Evolutionary conservation across 805 yeast genomes (phyloP).

Genomic region (Lachancea cidri): DNA sequence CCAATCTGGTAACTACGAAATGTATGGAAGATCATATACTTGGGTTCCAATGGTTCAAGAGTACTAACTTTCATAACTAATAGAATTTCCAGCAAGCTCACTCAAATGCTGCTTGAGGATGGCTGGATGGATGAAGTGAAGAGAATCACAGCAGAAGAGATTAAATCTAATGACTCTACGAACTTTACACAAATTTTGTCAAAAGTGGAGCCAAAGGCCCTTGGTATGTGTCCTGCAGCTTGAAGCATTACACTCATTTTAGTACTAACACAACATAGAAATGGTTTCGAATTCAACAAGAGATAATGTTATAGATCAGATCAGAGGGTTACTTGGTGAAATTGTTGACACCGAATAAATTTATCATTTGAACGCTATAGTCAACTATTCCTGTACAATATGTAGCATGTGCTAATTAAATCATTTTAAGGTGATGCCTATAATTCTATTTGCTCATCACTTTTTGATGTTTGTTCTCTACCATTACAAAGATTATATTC

Average conservation of each 20-base stretch:
- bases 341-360: conserved; percentile 38
- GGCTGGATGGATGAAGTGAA: conserved; percentile 85
- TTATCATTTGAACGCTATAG: too few species aligned
- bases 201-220: conserved; percentile 59
- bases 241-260: background rate
- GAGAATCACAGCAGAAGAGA: conserved; percentile 48
- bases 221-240: conserved; percentile 37
- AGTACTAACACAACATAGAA: conserved; percentile 23
- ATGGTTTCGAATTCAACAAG: conserved; percentile 66
- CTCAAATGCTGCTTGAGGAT: conserved; percentile 59
- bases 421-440: background rate
- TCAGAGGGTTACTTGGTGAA: conserved; percentile 53
- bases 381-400: too few species aligned
- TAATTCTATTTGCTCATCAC: background rate
- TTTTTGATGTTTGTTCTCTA: conserved; percentile 1
- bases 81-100: conserved; percentile 55
- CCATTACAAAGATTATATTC: background rate
- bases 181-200: conserved; percentile 50
- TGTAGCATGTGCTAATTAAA: too few species aligned
- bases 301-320: conserved; percentile 51
- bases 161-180: conserved; percentile 36
- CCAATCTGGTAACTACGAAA: conserved; percentile 75
- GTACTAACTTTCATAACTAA: conserved; percentile 5
- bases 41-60: too few species aligned
- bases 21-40: conserved; percentile 30